Base-by-base conservation (phyloP, 2,329 filamentous ascomycete genomes). In the Dactylella cylindrospora region DNA sequence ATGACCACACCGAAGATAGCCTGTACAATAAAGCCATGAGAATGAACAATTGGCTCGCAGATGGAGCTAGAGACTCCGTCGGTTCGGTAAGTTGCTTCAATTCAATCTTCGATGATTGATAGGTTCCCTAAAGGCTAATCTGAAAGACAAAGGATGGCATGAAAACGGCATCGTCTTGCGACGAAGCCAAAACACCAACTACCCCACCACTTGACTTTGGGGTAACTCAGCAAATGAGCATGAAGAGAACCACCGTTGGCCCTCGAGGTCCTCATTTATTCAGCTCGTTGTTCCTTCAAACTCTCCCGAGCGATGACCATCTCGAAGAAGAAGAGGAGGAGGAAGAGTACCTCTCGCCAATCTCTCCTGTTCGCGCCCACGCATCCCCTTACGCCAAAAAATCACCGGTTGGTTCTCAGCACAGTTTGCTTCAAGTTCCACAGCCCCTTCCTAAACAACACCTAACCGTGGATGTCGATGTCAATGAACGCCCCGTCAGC, bases 211-310 rank as follows among this genome's bases (percentile, higher is more conserved):
- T 67, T 17, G 66, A 67, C 33, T 69, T 80, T 59, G 72, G 79
- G n/a, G 68, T 74, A 32, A 33, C 66, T 0, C 70, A 52, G 39
- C 69, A 69, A 59, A 85, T 85, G 72, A 78, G 84, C 25, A 83
- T 91, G 5, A 66, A 66, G 50, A 64, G 67, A 35, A 57, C 66
- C 13, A 69, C 67, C 5, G 66, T 69, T 10, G 90, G 90, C 0
- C 90, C 90, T 1, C 80, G 80, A 66, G 90, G 90, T 1, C 90
- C 90, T 7, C 90, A 95, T 74, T 79, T 95, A 12, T 95, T 95
- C 73, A 83, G 87, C 66, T 80, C 79, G 13, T n/a, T 60, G 89
- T 86, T 15, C 78, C 81, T 55, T 73, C 78, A 47, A 78, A 80
- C 25, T 80, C 83, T 46, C 70, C 73, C 57, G 68, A 74, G 55